Percentiles rank a stretch among this genome's conserved stretches.
phyloP scores from a whole-genome alignment of 108 stramenopile genomes.

The Nitzschia sp. region DNA sequence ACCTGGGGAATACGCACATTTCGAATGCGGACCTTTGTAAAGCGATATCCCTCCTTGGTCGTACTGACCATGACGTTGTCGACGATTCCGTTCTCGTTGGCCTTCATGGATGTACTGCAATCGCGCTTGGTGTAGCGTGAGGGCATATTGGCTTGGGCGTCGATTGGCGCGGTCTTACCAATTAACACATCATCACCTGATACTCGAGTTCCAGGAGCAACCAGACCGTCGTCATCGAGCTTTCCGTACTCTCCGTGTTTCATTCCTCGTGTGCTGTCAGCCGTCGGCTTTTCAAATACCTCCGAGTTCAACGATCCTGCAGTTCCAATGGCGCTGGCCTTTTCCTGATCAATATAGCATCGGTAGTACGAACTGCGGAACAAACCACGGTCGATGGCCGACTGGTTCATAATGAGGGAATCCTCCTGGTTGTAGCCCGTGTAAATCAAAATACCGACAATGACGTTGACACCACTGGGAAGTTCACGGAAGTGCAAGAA shows the following conservation, averaged over 20 bases:
- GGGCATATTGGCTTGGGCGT: slow-evolving; percentile 69
- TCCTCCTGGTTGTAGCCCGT: slow-evolving; percentile 99
- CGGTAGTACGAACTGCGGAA: slow-evolving; percentile 96
- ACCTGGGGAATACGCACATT: slow-evolving; percentile 95
- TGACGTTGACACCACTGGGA: slow-evolving; percentile 97
- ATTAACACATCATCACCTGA: slow-evolving; percentile 96
- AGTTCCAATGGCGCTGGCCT: slow-evolving; percentile 78
- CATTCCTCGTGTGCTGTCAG: slow-evolving; percentile 86
- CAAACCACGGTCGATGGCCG: slow-evolving; percentile 97
- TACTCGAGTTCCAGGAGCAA: slow-evolving; percentile 93
- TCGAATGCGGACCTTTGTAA: slow-evolving; percentile 97
- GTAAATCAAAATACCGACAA: slow-evolving; percentile 98
- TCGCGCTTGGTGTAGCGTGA: slow-evolving; percentile 93
- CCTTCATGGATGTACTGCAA: slow-evolving; percentile 94
- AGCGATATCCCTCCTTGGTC: slow-evolving; percentile 93
- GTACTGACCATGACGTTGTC: slow-evolving; percentile 92
- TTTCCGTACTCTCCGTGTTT: slow-evolving; percentile 97
- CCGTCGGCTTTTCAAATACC: slow-evolving; percentile 87
- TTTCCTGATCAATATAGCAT: slow-evolving; percentile 93
- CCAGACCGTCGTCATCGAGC: slow-evolving; percentile 97
- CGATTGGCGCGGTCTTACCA: slow-evolving; percentile 94
- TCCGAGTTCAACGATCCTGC: slow-evolving; percentile 85
- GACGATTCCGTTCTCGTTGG: slow-evolving; percentile 97
- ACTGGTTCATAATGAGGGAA: slow-evolving; percentile 98
- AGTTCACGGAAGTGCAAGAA: slow-evolving; percentile 96